Conservation (phyloP, 768 basidiomycete species). For the Lactarius evosmus region DNA sequence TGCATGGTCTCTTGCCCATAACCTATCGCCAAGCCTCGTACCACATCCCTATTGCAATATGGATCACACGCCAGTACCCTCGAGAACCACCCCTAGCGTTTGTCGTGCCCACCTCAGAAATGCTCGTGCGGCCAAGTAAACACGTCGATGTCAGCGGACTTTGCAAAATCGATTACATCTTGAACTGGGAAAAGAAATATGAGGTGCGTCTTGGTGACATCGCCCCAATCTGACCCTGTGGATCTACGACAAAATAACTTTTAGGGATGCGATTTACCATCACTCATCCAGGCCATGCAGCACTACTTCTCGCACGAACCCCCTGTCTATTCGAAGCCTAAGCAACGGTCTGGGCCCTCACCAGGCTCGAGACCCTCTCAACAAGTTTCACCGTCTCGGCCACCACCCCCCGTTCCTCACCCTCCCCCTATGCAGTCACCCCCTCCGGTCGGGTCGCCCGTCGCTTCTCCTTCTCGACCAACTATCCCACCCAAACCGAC, state of each 20-base stretch:
- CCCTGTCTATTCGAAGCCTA: conserved; percentile 86
- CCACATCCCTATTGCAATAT: conserved; percentile 90
- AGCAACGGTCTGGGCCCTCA: conserved; percentile 31
- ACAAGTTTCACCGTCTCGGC: conserved; percentile 26
- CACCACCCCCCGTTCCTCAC: conserved; percentile 27
- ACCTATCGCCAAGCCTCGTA: conserved; percentile 70
- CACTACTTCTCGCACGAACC: conserved; percentile 81
- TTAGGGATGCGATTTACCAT: conserved; percentile 74
- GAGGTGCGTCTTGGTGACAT: conserved; percentile 56
- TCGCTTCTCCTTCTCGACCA: conserved; percentile 29
- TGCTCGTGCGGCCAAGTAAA: conserved; percentile 78
- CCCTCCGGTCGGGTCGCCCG: conserved; percentile 22
- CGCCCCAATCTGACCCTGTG: conserved; percentile 25
- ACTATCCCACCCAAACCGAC: conserved; percentile 24
- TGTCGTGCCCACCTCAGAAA: conserved; percentile 87
- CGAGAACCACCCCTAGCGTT: conserved; percentile 78
- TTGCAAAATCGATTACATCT: conserved; percentile 65
- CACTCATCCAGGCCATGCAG: conserved; percentile 73
- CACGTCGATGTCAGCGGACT: conserved; percentile 79
- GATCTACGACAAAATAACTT: conserved; percentile 21
- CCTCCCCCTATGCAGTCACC: conserved; percentile 15
- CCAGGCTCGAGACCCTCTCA: conserved; percentile 27
- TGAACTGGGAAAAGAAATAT: conserved; percentile 75
- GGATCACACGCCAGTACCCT: conserved; percentile 86
- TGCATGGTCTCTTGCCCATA: conserved; percentile 92